Base-by-base conservation (phyloP, 345 rosid species). In the Carallia brachiata region DNA sequence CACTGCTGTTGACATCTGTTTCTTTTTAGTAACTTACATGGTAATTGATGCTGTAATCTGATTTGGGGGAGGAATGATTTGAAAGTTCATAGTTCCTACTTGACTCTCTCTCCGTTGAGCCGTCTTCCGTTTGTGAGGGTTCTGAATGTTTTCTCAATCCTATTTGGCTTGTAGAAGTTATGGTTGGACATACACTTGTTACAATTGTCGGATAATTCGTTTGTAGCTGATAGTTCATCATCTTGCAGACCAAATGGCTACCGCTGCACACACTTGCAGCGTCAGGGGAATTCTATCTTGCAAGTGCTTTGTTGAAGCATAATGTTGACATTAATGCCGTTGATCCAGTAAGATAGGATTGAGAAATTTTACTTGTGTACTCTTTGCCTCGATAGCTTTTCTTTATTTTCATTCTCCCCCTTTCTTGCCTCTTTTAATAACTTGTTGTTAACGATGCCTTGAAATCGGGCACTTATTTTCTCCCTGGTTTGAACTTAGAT, bases 231-330 rank as follows among this genome's bases (percentile, higher is more conserved):
- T 23, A 23, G 23, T 23, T 23, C 23, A 23, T 30, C 32, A 27
- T 36, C 30, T 40, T 53, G 72, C 67, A 73, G 77, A 62, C 12
- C 17, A 91, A 95, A 80, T 91, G 99, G 99, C 83, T 88, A 17
- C 96, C 97, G 62, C 79, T 95, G 69, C 97, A 95, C 79, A 83
- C 97, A 15, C 87, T 91, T 66, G 97, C 96, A 59, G 97, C 97
- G 40, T 83, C 90, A 1, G 98, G 98, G 63, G 97, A 94, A 78
- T 91, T 88, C 82, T 85, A 86, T 75, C 87, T 91, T 54, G 57
- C 86, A 79, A 84, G 85, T 81, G 76, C 86, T 66, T 87, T 91
- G 78, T 79, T 94, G 70, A 95, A 95, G 74, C 93, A 85, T 71
- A 86, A 82, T 75, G 81, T 90, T 64, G 93, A 90, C 73, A 91